Base-by-base conservation (phyloP, 768 basidiomycete genomes). In the Leccinellum albellum region DNA sequence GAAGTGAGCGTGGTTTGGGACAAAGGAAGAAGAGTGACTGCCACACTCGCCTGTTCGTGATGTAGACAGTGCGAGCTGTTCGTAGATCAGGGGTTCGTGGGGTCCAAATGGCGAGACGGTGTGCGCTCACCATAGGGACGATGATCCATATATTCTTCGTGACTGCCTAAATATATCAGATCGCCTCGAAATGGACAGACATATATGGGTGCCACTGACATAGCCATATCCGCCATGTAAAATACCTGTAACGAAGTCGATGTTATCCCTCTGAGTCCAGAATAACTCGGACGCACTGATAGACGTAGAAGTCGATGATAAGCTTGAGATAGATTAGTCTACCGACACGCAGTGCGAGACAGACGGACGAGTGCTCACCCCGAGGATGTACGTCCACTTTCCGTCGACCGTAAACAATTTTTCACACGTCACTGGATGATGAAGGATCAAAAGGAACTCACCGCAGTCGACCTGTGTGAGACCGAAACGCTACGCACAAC, bases 171-270 rank as follows among this genome's bases (percentile, higher is more conserved):
- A 50, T 0, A 1, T 1, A 42, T 69, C 46, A 68, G 58, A 54
- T 10, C 9, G 2, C 21, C 6, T 10, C 7, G 8, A 33, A 23
- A 40, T 6, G 12, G n/a, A 17, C 15, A 28, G 50, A 4, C 5
- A 33, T 1, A 45, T 29, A 51, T 9, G 3, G 40, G 13, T 47
- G 20, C 29, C n/a, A 60, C 66, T 54, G 44, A 69, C 68, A 69
- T 44, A 60, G 12, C 69, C 69, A 69, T 64, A 69, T 59, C 6
- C 68, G 58, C 68, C 68, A 69, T 5, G 66, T 70, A 51, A 69
- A 69, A 55, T 69, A 69, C 1, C 68, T 69, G 40, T 4, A 2
- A 17, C 17, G 20, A 28, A 35, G 20, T 54, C 1, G 51, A 45
- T 10, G n/a, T 15, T 15, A 21, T 1, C 4, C 6, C n/a, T 37